Percentiles rank a stretch among this genome's conserved stretches.
Evolutionary conservation across 2,329 filamentous ascomycete genomes (phyloP).

Genomic region (Fusarium devonianum): DNA sequence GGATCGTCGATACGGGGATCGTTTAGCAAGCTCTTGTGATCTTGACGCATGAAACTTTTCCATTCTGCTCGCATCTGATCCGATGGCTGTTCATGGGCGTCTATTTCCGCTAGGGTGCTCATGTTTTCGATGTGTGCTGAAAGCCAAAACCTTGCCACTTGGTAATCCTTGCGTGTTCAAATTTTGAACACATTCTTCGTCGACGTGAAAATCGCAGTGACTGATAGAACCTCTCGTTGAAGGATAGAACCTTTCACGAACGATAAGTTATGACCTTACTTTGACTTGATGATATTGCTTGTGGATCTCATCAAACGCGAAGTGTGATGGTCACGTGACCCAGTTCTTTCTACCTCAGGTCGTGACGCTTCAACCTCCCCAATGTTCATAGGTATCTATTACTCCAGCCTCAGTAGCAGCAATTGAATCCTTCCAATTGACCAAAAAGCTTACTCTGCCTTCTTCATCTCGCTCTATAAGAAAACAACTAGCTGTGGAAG

Average conservation of each 20-base stretch:
- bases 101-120: slow-evolving; percentile 55
- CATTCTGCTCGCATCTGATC: slow-evolving; percentile 73
- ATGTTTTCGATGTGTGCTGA: slow-evolving; percentile 26
- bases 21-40: slow-evolving; percentile 57
- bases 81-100: slow-evolving; percentile 82
- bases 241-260: too few relatives aligned
- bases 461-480: background rate
- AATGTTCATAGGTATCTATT: background rate
- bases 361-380: background rate
- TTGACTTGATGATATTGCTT: background rate
- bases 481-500: too few relatives aligned
- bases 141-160: too few relatives aligned
- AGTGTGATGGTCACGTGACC: too few relatives aligned
- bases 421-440: background rate
- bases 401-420: background rate
- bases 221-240: too few relatives aligned
- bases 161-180: too few relatives aligned
- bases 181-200: too few relatives aligned
- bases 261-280: too few relatives aligned
- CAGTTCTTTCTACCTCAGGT: background rate
- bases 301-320: too few relatives aligned
- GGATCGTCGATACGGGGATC: slow-evolving; percentile 67
- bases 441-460: background rate
- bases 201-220: too few relatives aligned
- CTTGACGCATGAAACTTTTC: slow-evolving; percentile 74